Evolutionary conservation across 2,329 filamentous ascomycete species (phyloP), one percentile per base, ranked within the genome.

Genomic region (Didymella sp.): DNA sequence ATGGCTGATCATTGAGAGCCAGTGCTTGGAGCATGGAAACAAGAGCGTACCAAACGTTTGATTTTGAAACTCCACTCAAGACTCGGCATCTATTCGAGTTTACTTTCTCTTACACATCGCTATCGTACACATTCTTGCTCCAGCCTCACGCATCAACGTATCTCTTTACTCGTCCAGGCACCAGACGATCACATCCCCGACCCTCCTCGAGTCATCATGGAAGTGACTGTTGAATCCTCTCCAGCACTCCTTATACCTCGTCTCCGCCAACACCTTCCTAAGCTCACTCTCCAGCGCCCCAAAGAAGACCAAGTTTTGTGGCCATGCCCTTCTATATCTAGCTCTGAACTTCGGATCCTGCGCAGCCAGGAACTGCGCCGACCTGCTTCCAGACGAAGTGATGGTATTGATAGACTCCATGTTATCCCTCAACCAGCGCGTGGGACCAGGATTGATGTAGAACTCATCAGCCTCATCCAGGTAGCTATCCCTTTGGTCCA

Each of bases 401-500:
- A 73, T 57, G 9, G 68, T 69, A 7, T 38, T 19, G 4, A 19
- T 15, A 30, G 69, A 59, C 46, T 73, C 65, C 80, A 82, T 81
- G 46, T 81, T 74, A 5, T 61, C 59, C 0, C 68, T 51, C n/a
- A 82, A 57, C 80, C 79, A 82, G 2, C 45, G 50, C 3, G 37
- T 56, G 1, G 73, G 73, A 7, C 73, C 73, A 11, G 88, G 85
- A 59, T 89, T 76, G 9, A 80, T 84, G 77, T 96, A 98, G 79
- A 99, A 99, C 41, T 88, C 83, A 73, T 96, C 93, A 7, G 92
- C 93, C 79, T 99, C 94, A 73, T 97, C 93, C 15, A 89, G 79
- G 76, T 99, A 99, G 2, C 71, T 71, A 1, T 78, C 80, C 38
- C 93, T 86, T 71, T 90, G 84, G 7, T 78, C 74, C 0, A 84